phyloP scores from a whole-genome alignment of 2,329 filamentous ascomycete genomes.

The Botrytis medusae region DNA sequence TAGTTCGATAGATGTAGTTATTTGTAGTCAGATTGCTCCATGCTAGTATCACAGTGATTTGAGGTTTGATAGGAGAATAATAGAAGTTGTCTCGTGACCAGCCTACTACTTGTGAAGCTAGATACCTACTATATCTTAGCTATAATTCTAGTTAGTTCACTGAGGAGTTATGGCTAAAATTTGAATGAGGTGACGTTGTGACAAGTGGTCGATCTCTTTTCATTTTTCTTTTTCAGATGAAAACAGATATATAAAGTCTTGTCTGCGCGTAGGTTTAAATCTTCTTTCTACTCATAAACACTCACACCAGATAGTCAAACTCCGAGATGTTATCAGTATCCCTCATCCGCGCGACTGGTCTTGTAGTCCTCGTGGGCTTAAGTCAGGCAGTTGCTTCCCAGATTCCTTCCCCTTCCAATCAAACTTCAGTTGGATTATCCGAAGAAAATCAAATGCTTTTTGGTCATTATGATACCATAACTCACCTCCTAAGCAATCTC shows the following conservation, averaged over 20 bases:
- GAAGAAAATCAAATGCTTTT: conserved; percentile 6
- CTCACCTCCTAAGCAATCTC: conserved; percentile 17
- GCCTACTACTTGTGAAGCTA: too few relatives aligned
- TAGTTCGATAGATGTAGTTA: neutral
- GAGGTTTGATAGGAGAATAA: neutral
- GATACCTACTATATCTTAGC: too few relatives aligned
- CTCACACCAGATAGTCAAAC: neutral
- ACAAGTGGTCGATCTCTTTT: neutral
- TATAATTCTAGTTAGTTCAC: neutral
- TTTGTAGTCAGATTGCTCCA: neutral
- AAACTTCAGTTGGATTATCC: neutral
- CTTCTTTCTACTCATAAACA: neutral
- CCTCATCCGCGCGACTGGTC: neutral
- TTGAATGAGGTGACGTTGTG: neutral
- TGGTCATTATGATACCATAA: conserved; percentile 1
- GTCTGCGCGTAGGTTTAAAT: neutral
- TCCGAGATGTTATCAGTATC: neutral
- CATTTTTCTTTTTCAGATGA: neutral
- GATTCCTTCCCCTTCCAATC: neutral
- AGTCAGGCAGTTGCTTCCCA: neutral
- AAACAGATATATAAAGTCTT: neutral
- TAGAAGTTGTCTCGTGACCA: neutral
- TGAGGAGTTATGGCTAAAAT: neutral
- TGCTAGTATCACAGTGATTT: neutral
- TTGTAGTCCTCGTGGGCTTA: neutral